Conservation (phyloP, 768 basidiomycete genomes). For the Porpolomopsis calyptriformis region DNA sequence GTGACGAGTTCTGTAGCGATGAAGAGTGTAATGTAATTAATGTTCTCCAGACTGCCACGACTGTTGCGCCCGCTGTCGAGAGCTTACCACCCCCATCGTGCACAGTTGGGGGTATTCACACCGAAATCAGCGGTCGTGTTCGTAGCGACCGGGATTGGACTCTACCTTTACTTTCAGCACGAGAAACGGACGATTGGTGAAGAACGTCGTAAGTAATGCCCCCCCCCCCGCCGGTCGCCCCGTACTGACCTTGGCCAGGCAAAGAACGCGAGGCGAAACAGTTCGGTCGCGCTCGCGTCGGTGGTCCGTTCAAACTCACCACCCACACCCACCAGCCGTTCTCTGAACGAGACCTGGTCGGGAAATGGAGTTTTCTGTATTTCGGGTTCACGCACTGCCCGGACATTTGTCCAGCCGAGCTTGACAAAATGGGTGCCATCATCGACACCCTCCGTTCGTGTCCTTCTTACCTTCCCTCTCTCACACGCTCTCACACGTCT, state of each 20-base stretch:
- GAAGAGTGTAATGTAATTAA: slow-evolving; percentile 50
- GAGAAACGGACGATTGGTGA: slow-evolving; percentile 77
- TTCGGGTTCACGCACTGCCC: slow-evolving; percentile 99
- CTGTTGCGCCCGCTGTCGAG: not conserved
- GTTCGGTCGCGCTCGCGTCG: slow-evolving; percentile 79
- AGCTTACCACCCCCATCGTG: too few relatives aligned
- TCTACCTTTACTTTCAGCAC: slow-evolving; percentile 80
- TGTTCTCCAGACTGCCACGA: not conserved
- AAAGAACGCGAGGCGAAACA: slow-evolving; percentile 63
- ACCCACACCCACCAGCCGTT: slow-evolving; percentile 60
- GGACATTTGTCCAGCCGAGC: slow-evolving; percentile 95
- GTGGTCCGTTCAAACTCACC: slow-evolving; percentile 77
- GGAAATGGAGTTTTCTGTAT: slow-evolving; percentile 87
- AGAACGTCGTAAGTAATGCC: slow-evolving; percentile 49
- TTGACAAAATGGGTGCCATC: slow-evolving; percentile 85
- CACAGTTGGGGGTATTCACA: slow-evolving; percentile 97
- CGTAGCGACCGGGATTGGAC: slow-evolving; percentile 66
- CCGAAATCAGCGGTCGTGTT: slow-evolving; percentile 78
- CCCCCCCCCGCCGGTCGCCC: slow-evolving; percentile 1
- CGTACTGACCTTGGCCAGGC: slow-evolving; percentile 31
- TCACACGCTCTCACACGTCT: not conserved
- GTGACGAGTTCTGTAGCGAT: slow-evolving; percentile 72
- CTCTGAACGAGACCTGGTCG: slow-evolving; percentile 73
- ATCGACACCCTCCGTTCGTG: slow-evolving; percentile 61
- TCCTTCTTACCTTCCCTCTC: not conserved